Conservation (phyloP, 495 filamentous ascomycete genomes). For the Aspergillus homomorphus region DNA sequence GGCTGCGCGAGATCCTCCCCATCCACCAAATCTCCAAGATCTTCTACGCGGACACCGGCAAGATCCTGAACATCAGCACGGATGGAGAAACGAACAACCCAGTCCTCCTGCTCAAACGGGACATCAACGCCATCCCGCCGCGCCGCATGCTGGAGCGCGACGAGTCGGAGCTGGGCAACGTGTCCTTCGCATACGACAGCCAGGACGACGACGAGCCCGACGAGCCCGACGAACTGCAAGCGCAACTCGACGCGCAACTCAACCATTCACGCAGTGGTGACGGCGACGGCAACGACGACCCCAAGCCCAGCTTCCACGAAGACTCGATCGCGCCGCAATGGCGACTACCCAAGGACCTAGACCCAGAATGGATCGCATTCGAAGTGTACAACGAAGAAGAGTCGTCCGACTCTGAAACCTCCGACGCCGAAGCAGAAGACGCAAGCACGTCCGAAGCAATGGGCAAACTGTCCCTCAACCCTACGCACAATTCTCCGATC, state of each 20-base stretch:
- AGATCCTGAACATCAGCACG: conserved; percentile 83
- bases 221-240: conserved; percentile 51
- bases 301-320: conserved; percentile 28
- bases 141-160: conserved; percentile 58
- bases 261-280: conserved; percentile 12
- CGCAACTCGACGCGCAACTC: conserved; percentile 68
- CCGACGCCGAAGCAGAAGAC: conserved; percentile 39
- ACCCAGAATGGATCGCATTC: conserved; percentile 94
- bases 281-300: conserved; percentile 35
- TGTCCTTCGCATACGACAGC: conserved; percentile 15
- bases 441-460: conserved; percentile 27
- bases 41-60: conserved; percentile 95
- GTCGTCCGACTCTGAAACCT: conserved; percentile 56
- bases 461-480: conserved; percentile 38
- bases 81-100: conserved; percentile 80
- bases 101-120: conserved; percentile 81
- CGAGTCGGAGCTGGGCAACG: conserved; percentile 23
- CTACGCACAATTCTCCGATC: conserved; percentile 21
- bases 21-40: conserved; percentile 93
- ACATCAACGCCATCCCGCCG: conserved; percentile 70
- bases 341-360: conserved; percentile 73
- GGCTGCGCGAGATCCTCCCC: conserved; percentile 79
- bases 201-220: conserved; percentile 29
- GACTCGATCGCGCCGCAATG: conserved; percentile 49
- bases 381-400: conserved; percentile 74